Evolutionary conservation across 352 stramenopile species (phyloP), one percentile per base, ranked within the genome.

Genomic region (Pythium inflatum): DNA sequence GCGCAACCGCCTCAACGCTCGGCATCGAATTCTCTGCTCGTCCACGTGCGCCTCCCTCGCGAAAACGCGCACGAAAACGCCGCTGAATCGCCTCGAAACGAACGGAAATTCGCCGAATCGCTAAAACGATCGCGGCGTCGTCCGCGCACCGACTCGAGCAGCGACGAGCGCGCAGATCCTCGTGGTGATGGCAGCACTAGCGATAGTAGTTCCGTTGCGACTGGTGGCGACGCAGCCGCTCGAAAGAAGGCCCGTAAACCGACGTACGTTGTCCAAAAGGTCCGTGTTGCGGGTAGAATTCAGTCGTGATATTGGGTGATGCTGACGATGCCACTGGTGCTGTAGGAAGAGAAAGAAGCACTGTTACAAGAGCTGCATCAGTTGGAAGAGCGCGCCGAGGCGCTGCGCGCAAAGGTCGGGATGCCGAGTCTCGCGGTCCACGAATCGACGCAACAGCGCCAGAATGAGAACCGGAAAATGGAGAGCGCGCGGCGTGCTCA

Each of bases 341-440:
- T 28, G 51, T 27, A 66, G 58, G 66, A 73, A 51, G 50, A 62
- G 41, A 73, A 67, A 24, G 30, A 57, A 7, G 16, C 27, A 30
- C 41, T 73, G 12, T 18, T 59, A 16, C 27, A 63, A 3, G 66
- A 73, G 31, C 30, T 67, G 22, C 30, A 33, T 0, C 18, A 27
- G 11, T 25, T 73, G 18, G 31, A 61, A 20, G 40, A 46, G 12
- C 48, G 58, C 3, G 31, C 53, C 1, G 51, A 66, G 28, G 24
- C 34, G 28, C n/a, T 73, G 6, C 31, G 49, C 2, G 34, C 53
- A 28, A 34, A 31, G 4, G 25, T 67, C 20, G 66, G 66, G 25
- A 34, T 67, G 38, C 66, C 66, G 31, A 61, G 36, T 41, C 30
- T 49, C 41, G 28, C 9, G 22, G 49, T 36, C 38, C 7, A 51